Evolutionary conservation across 1,139 yeast genomes (phyloP), one percentile per base, ranked within the genome.

Genomic region (Scheffersomyces illinoinensis): DNA sequence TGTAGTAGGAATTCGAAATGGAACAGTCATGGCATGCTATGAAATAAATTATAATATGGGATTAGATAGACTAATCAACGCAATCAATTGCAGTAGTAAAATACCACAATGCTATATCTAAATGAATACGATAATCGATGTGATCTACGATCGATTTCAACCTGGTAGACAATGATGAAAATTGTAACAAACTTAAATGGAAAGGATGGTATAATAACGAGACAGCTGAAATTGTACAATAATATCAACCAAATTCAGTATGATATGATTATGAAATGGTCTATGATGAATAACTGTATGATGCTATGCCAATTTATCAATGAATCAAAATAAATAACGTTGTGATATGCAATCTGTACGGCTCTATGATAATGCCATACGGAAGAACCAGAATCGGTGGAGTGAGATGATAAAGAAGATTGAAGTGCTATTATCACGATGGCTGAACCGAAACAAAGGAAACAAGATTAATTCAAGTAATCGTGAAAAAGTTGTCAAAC

Each of bases 1-100:
- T 10, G 76, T 60, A 18, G 75, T 70, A 23, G 81, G 77, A 48
- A 78, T 70, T 54, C 70, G 64, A 61, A 71, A 69, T 19, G 78
- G 69, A 2, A 76, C 70, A 39, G 82, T 77, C 82, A 78, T 78
- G n/a, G 54, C 52, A 33, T 33, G 43, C 43, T 33, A 10, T 33
- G 43, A 33, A 33, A 8, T 12, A 33, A 12, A 33, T 14, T 12
- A 33, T 33, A 17, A 33, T 33, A 12, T 33, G 10, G 43, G 43
- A 33, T 33, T 8, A 17, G 17, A 33, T 33, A 33, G 4, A 33
- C 3, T 33, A 33, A 24, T 24, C 33, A 24, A 21, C 33, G 43
- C 12, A 33, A 12, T 33, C 43, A 33, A 33, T 33, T 7, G 5
- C 17, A 17, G 12, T 33, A 33, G 14, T 33, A 33, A 12, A 33